Percentiles rank a stretch among this genome's conserved stretches.
Evolutionary conservation across 192 early-diverging fungal genomes (phyloP).

Genomic region (Mortierella claussenii): DNA sequence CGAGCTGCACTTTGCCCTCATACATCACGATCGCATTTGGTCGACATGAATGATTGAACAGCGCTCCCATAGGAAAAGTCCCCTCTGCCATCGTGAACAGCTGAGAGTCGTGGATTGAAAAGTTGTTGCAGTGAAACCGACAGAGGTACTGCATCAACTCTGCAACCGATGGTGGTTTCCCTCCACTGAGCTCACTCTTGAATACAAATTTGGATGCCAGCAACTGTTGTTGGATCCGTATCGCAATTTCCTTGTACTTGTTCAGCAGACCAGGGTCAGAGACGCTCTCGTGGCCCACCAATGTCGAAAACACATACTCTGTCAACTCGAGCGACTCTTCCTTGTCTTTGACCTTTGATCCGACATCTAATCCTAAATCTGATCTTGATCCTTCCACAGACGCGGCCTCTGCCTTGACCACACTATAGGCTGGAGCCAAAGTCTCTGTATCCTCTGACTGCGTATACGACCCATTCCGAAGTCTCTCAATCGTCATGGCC

Average conservation of each 20-base stretch:
- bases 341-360: background rate
- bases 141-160: constrained; percentile 62
- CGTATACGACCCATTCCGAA: constrained; percentile 33
- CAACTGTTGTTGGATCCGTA: constrained; percentile 40
- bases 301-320: constrained; percentile 54
- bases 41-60: constrained; percentile 75
- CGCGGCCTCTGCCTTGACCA: background rate
- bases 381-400: background rate
- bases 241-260: constrained; percentile 46
- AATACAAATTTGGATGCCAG: constrained; percentile 27
- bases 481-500: constrained; percentile 51
- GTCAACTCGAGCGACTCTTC: constrained; percentile 30
- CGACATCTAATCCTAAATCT: background rate
- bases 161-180: constrained; percentile 27
- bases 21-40: constrained; percentile 72
- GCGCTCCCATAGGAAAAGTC: constrained; percentile 68
- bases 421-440: background rate
- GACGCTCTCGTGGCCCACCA: constrained; percentile 52
- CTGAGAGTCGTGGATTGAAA: constrained; percentile 66
- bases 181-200: constrained; percentile 25
- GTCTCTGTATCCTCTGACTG: background rate
- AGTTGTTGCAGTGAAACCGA: constrained; percentile 75
- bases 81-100: constrained; percentile 73
- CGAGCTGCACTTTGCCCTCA: constrained; percentile 56
- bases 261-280: constrained; percentile 28